Conservation (phyloP, 768 basidiomycete species). For the Suillus weaverae region DNA sequence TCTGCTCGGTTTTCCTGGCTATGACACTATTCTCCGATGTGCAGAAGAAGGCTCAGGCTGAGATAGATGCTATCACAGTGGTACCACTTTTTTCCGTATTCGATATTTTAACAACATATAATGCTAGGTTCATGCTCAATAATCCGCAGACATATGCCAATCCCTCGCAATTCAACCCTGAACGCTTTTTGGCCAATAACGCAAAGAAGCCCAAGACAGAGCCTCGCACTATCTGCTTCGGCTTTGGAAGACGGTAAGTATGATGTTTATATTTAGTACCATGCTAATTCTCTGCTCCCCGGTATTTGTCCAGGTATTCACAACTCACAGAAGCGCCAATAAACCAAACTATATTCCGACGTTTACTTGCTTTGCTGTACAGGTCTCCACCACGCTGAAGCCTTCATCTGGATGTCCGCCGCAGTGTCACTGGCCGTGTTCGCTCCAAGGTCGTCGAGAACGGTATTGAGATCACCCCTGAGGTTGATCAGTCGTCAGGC, state of each 20-base stretch:
- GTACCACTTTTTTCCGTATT: too few species aligned
- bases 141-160: constrained; percentile 36
- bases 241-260: constrained; percentile 57
- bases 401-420: constrained; percentile 39
- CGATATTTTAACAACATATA: too few species aligned
- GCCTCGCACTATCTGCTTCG: constrained; percentile 58
- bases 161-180: constrained; percentile 42
- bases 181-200: constrained; percentile 43
- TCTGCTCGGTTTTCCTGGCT: too few species aligned
- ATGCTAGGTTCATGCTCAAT: constrained; percentile 22
- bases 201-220: constrained; percentile 43
- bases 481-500: constrained; percentile 35
- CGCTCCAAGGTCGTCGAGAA: constrained; percentile 35
- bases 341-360: neutral
- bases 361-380: constrained; percentile 25
- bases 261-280: constrained; percentile 2
- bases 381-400: constrained; percentile 47
- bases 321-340: neutral
- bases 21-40: too few species aligned
- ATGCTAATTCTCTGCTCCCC: constrained; percentile 7
- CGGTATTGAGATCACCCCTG: constrained; percentile 43
- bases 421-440: constrained; percentile 44
- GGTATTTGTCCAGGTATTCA: constrained; percentile 8
- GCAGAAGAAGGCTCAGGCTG: too few species aligned
- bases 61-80: too few species aligned